Evolutionary conservation across 257 asterid species (phyloP).

Genomic region (Solanum verrucosum): DNA sequence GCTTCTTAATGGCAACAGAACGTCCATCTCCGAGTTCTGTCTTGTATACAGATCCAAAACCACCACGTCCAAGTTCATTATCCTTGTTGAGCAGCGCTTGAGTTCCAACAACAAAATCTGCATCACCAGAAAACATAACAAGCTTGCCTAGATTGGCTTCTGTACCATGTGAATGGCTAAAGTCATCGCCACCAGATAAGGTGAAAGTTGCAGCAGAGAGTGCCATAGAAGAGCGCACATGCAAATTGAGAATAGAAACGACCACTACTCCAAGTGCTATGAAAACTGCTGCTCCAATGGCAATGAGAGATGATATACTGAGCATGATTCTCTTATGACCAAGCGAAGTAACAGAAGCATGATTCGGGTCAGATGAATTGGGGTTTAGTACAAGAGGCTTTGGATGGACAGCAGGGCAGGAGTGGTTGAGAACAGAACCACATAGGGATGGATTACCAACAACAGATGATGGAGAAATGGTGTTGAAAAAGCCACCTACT

Average conservation of each 20-base stretch:
- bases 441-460: slow-evolving; percentile 68
- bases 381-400: slow-evolving; percentile 87
- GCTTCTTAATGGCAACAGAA: slow-evolving; percentile 74
- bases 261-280: slow-evolving; percentile 77
- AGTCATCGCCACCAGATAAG: slow-evolving; percentile 54
- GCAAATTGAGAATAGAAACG: slow-evolving; percentile 62
- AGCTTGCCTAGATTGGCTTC: slow-evolving; percentile 82
- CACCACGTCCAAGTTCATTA: slow-evolving; percentile 80
- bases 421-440: slow-evolving; percentile 62
- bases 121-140: slow-evolving; percentile 78
- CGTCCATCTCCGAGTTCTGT: slow-evolving; percentile 53
- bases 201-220: slow-evolving; percentile 42
- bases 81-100: slow-evolving; percentile 66
- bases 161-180: slow-evolving; percentile 51
- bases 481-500: slow-evolving; percentile 72
- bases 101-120: slow-evolving; percentile 58
- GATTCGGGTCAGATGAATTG: slow-evolving; percentile 51
- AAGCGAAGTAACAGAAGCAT: slow-evolving; percentile 29
- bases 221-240: slow-evolving; percentile 40
- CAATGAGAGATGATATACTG: slow-evolving; percentile 72
- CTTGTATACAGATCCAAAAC: slow-evolving; percentile 68
- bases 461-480: slow-evolving; percentile 56
- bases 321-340: slow-evolving; percentile 54
- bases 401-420: slow-evolving; percentile 78
- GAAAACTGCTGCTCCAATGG: slow-evolving; percentile 80